phyloP scores from a whole-genome alignment of 768 basidiomycete species.

The Phaeotremella fagi region DNA sequence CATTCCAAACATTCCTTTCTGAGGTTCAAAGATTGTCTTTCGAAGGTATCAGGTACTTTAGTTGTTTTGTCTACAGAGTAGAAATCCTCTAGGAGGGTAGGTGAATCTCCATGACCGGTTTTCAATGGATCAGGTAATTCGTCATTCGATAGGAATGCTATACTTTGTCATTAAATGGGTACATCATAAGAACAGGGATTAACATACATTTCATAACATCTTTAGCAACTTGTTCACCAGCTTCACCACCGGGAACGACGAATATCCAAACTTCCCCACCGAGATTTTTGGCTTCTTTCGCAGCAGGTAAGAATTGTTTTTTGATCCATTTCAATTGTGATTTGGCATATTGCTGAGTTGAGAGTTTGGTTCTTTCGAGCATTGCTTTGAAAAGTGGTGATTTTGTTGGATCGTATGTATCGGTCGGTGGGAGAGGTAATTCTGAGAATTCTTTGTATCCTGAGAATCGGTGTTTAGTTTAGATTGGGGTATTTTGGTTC shows the following conservation, averaged over 20 bases:
- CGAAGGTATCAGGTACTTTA: constrained; percentile 31
- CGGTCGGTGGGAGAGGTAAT: constrained; percentile 51
- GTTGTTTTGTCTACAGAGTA: neutral
- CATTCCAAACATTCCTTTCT: constrained; percentile 31
- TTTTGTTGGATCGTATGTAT: constrained; percentile 8
- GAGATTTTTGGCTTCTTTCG: constrained; percentile 54
- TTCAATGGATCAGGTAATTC: constrained; percentile 57
- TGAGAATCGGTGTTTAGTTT: no score
- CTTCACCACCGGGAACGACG: constrained; percentile 49
- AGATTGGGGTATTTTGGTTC: no score
- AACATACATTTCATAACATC: constrained; percentile 50
- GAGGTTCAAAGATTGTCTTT: constrained; percentile 37
- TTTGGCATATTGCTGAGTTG: constrained; percentile 86
- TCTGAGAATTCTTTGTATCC: constrained; percentile 87
- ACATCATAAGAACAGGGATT: neutral
- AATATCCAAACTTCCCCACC: constrained; percentile 37
- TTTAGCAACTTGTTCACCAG: constrained; percentile 67
- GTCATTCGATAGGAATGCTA: constrained; percentile 58
- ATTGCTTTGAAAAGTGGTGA: constrained; percentile 55
- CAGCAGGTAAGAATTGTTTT: constrained; percentile 77
- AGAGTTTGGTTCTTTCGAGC: constrained; percentile 72
- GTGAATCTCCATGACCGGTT: constrained; percentile 27
- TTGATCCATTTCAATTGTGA: constrained; percentile 87
- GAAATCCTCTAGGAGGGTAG: constrained; percentile 16
- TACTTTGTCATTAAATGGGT: neutral